A percentile compares a stretch with the other conserved stretches of the same genome.
Evolutionary conservation across 306 rosid species (phyloP).

Genomic region (Ziziphus jujuba): DNA sequence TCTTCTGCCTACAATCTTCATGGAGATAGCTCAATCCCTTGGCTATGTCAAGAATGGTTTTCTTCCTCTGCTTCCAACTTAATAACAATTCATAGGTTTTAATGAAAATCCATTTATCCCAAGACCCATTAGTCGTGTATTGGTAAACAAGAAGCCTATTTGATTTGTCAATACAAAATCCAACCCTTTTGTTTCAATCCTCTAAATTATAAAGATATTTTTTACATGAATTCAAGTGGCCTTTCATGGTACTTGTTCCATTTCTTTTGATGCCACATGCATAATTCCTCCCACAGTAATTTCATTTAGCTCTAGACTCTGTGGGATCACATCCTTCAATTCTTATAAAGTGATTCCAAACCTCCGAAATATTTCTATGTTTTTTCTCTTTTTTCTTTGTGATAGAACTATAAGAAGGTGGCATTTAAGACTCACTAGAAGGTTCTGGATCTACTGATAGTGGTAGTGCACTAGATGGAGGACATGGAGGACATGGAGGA

Average conservation of each 20-base stretch:
- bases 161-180: conserved; percentile 1
- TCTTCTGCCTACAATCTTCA: too few species aligned
- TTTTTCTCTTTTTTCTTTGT: neutral
- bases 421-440: too few species aligned
- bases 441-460: neutral
- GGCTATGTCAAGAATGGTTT: conserved; percentile 1
- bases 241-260: neutral
- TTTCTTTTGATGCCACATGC: neutral
- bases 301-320: neutral
- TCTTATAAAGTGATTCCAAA: neutral
- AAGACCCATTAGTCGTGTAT: neutral
- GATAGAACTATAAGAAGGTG: neutral
- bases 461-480: too few species aligned
- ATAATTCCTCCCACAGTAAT: neutral
- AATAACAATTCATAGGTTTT: neutral
- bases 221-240: neutral
- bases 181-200: neutral
- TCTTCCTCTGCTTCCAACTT: neutral
- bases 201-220: neutral
- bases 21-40: too few species aligned
- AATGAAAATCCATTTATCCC: conserved; percentile 1
- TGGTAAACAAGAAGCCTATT: neutral
- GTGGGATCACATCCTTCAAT: neutral
- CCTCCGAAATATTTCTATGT: neutral
- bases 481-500: too few species aligned